Percentiles rank a stretch among this genome's conserved stretches.
Conservation (phyloP, 208 protist species). For the Porcisia deanei region DNA sequence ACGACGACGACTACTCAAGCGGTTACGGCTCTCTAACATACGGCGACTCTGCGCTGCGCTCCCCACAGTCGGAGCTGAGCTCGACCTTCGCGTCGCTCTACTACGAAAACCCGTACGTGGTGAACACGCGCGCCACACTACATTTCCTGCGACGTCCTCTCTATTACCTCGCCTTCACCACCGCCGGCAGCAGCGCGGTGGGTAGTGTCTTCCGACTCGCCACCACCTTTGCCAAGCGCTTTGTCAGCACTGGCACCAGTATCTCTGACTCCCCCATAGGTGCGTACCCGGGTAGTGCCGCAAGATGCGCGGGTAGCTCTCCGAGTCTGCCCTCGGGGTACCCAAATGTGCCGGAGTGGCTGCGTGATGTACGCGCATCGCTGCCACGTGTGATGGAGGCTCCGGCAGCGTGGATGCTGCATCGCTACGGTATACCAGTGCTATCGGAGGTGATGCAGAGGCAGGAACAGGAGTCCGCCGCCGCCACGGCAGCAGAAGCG, state of each 20-base stretch:
- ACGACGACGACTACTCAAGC: constrained; percentile 39
- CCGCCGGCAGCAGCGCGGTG: constrained; percentile 45
- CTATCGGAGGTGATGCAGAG: constrained; percentile 60
- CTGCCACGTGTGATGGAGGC: constrained; percentile 67
- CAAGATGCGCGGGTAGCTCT: neutral
- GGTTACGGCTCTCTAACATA: constrained; percentile 40
- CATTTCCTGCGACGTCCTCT: constrained; percentile 63
- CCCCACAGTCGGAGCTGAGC: constrained; percentile 74
- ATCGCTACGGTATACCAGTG: constrained; percentile 50
- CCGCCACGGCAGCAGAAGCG: neutral
- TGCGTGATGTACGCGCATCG: constrained; percentile 56
- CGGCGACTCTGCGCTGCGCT: constrained; percentile 59
- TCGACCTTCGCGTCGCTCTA: constrained; percentile 86
- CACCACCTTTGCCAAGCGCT: constrained; percentile 10
- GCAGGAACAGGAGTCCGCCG: constrained; percentile 21
- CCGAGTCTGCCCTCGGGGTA: constrained; percentile 43
- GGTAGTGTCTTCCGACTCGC: constrained; percentile 42
- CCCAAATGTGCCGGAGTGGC: constrained; percentile 55
- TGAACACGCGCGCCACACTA: constrained; percentile 29
- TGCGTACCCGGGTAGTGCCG: neutral
- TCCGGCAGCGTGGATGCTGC: constrained; percentile 46
- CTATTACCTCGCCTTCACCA: constrained; percentile 58
- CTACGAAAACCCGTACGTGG: constrained; percentile 56
- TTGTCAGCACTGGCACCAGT: constrained; percentile 7
- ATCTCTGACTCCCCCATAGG: constrained; percentile 2